Base-by-base conservation (phyloP, 495 filamentous ascomycete genomes). In the Penicillium canescens region DNA sequence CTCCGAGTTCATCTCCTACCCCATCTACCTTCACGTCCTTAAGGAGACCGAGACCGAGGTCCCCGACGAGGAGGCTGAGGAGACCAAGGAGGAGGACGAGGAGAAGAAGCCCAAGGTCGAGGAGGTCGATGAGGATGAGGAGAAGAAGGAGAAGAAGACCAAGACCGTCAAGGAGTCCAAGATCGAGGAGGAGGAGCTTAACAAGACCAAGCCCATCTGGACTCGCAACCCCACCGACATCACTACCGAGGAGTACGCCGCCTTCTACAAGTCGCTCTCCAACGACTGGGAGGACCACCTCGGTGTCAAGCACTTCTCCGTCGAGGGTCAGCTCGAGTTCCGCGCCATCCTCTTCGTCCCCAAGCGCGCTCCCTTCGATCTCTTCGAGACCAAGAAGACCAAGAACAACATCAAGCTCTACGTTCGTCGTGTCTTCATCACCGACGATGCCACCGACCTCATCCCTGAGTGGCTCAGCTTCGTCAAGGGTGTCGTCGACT, bases 361-460 rank as follows among this genome's bases (percentile, higher is more conserved):
- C 73, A 98, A 98, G 89, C 94, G 94, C 68, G 94, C 94, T 76
- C 94, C 94, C 60, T 98, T 98, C 78, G 94, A 98, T 68, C 90
- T 98, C 51, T 98, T 98, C 79, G 94, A 98, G 86, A 96, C 95
- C 61, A 98, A 98, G 89, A 95, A 96, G 87, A 96, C 92, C 70
- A 98, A 98, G 91, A 98, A 97, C 86, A 98, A 98, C 88, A 98
- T 98, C 85, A 98, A 98, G 85, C 87, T 98, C 66, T 98, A 98
- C 78, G 94, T 98, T 63, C 94, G 94, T 75, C 95, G 94, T 75
- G 94, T 98, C 76, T 98, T 98, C 87, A 98, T 98, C 83, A 98
- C 94, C 50, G 94, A 98, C 63, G 94, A 98, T 79, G 92, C 92
- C 59, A 98, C 93, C 67, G 94, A 98, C 72, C 87, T 98, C 78